A percentile compares a stretch with the other conserved stretches of the same genome.
These are phyloP conservation scores for Letharia lupina DNA, from an alignment of 495 filamentous ascomycete genomes.

Conservation along the genomic window DNA sequence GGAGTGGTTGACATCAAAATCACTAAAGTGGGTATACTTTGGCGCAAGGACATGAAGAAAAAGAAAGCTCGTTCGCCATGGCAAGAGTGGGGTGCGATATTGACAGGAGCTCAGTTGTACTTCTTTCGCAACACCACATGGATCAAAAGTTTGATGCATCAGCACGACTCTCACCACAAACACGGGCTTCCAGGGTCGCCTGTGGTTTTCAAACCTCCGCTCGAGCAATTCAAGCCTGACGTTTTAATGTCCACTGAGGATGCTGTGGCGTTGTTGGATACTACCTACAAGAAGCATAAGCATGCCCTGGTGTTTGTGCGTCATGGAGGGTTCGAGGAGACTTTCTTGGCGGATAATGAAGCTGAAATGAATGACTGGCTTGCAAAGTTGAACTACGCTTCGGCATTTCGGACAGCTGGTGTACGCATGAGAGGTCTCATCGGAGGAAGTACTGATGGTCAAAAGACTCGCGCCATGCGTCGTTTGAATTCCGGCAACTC, in stretches of 20 bases:
- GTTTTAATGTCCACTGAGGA: conserved; percentile 84
- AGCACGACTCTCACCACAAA: conserved; percentile 72
- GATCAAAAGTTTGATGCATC: conserved; percentile 84
- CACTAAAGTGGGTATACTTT: conserved; percentile 89
- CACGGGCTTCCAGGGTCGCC: conserved; percentile 56
- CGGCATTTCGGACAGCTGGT: conserved; percentile 85
- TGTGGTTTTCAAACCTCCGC: conserved; percentile 78
- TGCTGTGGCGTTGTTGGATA: conserved; percentile 80
- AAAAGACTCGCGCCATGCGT: conserved; percentile 62
- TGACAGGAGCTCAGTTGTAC: conserved; percentile 91
- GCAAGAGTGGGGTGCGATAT: conserved; percentile 96
- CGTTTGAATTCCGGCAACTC: conserved; percentile 53
- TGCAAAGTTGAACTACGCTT: conserved; percentile 90
- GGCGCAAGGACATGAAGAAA: conserved; percentile 92
- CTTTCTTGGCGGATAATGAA: conserved; percentile 82
- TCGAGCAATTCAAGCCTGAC: conserved; percentile 89
- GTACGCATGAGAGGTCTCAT: conserved; percentile 83
- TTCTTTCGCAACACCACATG: conserved; percentile 89
- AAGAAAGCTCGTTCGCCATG: conserved; percentile 92
- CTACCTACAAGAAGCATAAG: conserved; percentile 90
- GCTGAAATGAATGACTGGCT: conserved; percentile 95
- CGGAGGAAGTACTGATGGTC: conserved; percentile 76
- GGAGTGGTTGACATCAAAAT: conserved; percentile 96
- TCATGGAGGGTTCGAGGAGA: conserved; percentile 83
- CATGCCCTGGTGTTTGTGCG: conserved; percentile 85